Conservation (phyloP, 257 asterid genomes). For the Solanum neorickii region DNA sequence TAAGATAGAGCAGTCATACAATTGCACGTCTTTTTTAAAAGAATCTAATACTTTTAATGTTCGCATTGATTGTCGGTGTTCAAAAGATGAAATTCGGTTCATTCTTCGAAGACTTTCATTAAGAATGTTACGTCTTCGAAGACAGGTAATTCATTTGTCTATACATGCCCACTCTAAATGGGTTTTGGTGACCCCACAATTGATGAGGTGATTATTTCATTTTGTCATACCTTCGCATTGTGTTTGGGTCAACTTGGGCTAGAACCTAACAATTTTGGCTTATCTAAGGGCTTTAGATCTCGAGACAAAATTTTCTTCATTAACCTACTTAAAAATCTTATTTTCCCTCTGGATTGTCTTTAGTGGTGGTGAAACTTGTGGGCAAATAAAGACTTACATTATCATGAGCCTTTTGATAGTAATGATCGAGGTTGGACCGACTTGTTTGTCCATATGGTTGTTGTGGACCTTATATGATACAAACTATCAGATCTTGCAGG, state of each 20-base stretch:
- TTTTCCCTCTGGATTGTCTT: no score
- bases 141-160: not conserved
- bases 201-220: not conserved
- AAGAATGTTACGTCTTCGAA: not conserved
- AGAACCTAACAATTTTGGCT: not conserved
- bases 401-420: not conserved
- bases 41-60: no score
- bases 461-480: not conserved
- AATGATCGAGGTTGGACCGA: not conserved
- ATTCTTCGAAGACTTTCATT: not conserved
- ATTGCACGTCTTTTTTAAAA: not conserved
- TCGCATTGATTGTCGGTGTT: not conserved
- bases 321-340: not conserved
- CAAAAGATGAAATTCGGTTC: not conserved
- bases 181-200: not conserved
- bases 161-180: not conserved
- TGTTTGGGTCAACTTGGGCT: not conserved
- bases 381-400: not conserved
- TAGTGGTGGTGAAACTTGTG: not conserved
- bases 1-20: not conserved
- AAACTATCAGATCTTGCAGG: not conserved
- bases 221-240: no score
- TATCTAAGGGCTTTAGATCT: not conserved
- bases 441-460: not conserved
- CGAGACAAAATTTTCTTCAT: no score